Percentiles rank a stretch among this genome's conserved stretches.
Conservation (phyloP, 257 asterid species). For the Solanum pennellii region DNA sequence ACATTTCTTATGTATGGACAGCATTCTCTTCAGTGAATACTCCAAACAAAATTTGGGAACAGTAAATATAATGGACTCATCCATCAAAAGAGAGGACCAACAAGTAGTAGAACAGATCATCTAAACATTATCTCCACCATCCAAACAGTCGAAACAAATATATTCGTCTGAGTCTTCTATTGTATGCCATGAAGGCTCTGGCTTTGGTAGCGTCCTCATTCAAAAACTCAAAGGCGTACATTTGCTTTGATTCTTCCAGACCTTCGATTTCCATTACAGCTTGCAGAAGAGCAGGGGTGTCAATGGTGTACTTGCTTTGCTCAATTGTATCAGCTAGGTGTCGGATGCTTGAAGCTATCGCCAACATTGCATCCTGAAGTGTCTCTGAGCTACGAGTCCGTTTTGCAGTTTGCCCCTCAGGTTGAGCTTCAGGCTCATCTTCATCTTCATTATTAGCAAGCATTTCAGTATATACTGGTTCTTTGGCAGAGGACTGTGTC, state of each 20-base stretch:
- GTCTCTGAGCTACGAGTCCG: not conserved
- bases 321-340: not conserved
- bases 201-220: not conserved
- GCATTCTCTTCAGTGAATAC: not conserved
- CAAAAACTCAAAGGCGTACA: not conserved
- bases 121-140: not conserved
- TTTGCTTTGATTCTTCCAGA: not conserved
- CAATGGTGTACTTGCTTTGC: not conserved
- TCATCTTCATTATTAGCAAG: not conserved
- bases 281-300: not conserved
- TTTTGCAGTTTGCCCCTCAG: not conserved
- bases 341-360: not conserved
- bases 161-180: not conserved
- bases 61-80: not conserved
- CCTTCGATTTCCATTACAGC: not conserved
- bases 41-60: not conserved
- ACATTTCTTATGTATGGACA: not conserved
- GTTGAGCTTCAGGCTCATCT: not conserved
- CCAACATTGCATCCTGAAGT: not conserved
- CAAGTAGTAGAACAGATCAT: not conserved
- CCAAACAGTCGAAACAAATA: not conserved
- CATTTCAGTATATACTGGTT: not conserved
- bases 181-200: not conserved
- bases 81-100: not conserved
- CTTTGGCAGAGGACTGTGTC: constrained; percentile 1